Evolutionary conservation across 345 rosid genomes (phyloP).

Genomic region (Raphanus sativus): DNA sequence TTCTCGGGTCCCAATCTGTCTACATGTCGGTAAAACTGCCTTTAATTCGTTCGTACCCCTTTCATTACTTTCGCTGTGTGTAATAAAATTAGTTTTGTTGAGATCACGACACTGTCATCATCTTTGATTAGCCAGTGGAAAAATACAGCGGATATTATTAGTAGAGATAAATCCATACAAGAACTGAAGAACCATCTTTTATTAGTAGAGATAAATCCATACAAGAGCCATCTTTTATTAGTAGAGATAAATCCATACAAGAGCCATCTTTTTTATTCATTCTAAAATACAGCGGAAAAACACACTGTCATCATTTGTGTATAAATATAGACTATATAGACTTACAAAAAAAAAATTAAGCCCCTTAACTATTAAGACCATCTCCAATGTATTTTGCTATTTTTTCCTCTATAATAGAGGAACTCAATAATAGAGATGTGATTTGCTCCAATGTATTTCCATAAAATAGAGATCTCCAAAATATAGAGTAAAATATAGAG

Average conservation of each 20-base stretch:
- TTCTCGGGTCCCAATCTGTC: constrained; percentile 26
- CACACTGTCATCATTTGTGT: too few relatives aligned
- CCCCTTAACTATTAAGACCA: too few relatives aligned
- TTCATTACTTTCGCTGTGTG: constrained; percentile 7
- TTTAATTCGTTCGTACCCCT: constrained; percentile 13
- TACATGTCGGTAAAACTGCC: constrained; percentile 21
- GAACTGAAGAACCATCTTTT: too few relatives aligned
- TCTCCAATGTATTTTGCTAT: too few relatives aligned
- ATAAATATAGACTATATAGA: too few relatives aligned
- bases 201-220: background rate
- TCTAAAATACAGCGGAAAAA: too few relatives aligned
- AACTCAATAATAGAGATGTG: too few relatives aligned
- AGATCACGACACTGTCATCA: background rate
- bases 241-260: background rate
- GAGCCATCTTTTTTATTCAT: background rate
- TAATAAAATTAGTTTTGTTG: constrained; percentile 14
- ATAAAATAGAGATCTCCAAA: too few relatives aligned
- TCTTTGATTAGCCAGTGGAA: background rate
- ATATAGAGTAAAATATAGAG: too few relatives aligned
- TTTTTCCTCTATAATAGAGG: too few relatives aligned
- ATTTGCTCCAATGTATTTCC: too few relatives aligned
- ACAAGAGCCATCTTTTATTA: background rate
- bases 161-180: background rate
- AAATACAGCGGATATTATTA: background rate
- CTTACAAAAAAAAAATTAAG: too few relatives aligned